These are phyloP conservation scores for Arthrobotrys sphaeroides DNA, from an alignment of 2,329 filamentous ascomycete species.

Conservation along the genomic window DNA sequence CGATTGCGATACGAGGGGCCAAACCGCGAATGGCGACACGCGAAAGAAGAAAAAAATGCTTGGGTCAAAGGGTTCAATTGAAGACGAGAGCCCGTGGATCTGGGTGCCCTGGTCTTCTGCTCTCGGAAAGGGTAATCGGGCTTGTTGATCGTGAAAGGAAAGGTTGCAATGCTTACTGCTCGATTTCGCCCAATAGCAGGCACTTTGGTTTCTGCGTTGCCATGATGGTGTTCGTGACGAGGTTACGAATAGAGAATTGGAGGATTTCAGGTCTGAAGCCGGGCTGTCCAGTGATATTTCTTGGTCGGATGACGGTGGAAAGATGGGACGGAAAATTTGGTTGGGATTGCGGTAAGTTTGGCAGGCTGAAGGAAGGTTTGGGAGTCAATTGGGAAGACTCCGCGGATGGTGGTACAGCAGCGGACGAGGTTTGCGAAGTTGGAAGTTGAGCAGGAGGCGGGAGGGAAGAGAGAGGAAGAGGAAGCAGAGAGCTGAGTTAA, in stretches of 20 bases:
- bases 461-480: neutral
- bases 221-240: conserved; percentile 47
- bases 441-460: neutral
- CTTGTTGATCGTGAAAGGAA: conserved; percentile 13
- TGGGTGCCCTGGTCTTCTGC: conserved; percentile 6
- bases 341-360: neutral
- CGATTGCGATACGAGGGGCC: conserved; percentile 25
- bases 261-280: neutral
- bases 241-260: conserved; percentile 13
- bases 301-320: neutral
- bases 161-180: conserved; percentile 66
- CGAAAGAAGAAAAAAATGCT: neutral
- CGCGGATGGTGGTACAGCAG: conserved; percentile 23
- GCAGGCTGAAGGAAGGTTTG: neutral
- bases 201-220: conserved; percentile 63
- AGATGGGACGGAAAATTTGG: neutral
- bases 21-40: conserved; percentile 6
- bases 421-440: neutral
- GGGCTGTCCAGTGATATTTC: neutral
- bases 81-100: conserved; percentile 16
- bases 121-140: conserved; percentile 45
- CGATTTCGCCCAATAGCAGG: conserved; percentile 71
- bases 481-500: neutral
- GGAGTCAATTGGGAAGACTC: neutral
- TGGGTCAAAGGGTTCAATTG: conserved; percentile 14